Evolutionary conservation across 2,329 filamentous ascomycete genomes (phyloP).

Genomic region (Sphaceloma murrayae): DNA sequence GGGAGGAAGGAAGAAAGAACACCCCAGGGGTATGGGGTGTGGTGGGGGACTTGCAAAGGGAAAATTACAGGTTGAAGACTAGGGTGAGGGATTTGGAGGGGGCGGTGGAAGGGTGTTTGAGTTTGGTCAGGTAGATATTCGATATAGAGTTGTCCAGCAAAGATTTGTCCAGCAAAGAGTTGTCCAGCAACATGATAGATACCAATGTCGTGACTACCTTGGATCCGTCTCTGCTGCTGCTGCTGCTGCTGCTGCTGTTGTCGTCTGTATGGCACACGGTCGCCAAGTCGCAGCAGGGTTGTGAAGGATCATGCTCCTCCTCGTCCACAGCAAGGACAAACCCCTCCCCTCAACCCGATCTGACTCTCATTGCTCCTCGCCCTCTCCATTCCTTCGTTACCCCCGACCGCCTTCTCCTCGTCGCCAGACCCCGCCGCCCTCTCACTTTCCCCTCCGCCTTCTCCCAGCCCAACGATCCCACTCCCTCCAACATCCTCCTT

Average conservation of each 20-base stretch:
- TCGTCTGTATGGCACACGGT: no score
- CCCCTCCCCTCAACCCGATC: background rate
- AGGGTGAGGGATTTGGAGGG: constrained; percentile 46
- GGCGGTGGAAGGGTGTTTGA: constrained; percentile 48
- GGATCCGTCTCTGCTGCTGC: no score
- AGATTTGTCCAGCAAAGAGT: no score
- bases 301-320: background rate
- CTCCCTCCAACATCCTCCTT: constrained; percentile 21
- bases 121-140: constrained; percentile 37
- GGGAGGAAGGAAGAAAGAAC: constrained; percentile 15
- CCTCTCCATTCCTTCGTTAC: background rate
- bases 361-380: constrained; percentile 1
- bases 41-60: constrained; percentile 43
- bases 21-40: constrained; percentile 42
- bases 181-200: no score
- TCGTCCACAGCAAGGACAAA: constrained; percentile 1
- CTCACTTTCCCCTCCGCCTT: constrained; percentile 24
- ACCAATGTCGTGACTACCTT: no score
- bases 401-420: constrained; percentile 13
- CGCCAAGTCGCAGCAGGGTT: no score
- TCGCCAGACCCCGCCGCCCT: constrained; percentile 19
- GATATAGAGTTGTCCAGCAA: no score
- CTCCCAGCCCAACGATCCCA: constrained; percentile 41
- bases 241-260: no score
- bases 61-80: constrained; percentile 45